These are phyloP conservation scores for Chondrostereum purpureum DNA, from an alignment of 1,284 basidiomycete genomes.

Conservation along the genomic window DNA sequence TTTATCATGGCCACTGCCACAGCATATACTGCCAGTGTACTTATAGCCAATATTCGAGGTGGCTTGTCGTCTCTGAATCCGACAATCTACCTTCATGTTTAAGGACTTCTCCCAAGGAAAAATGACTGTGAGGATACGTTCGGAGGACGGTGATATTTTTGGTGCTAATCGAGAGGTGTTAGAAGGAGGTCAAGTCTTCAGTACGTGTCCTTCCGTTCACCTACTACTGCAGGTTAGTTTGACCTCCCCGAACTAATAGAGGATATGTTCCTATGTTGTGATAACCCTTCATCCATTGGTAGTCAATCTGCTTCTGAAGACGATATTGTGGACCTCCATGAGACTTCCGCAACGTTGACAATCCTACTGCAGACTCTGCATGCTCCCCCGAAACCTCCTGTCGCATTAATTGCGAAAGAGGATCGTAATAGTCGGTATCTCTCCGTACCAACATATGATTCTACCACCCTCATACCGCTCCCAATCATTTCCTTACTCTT, in stretches of 20 bases:
- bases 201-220: slow-evolving; percentile 33
- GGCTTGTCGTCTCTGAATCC: too few species aligned
- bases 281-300: slow-evolving; percentile 21
- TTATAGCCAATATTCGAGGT: too few species aligned
- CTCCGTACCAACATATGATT: slow-evolving; percentile 24
- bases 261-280: slow-evolving; percentile 58
- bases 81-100: too few species aligned
- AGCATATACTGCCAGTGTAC: slow-evolving; percentile 14
- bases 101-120: too few species aligned
- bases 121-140: slow-evolving; percentile 28
- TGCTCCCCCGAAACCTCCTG: slow-evolving; percentile 36
- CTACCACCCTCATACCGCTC: slow-evolving; percentile 46
- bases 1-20: too few species aligned
- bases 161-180: slow-evolving; percentile 40
- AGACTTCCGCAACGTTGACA: slow-evolving; percentile 37
- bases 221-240: too few species aligned
- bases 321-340: slow-evolving; percentile 42
- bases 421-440: slow-evolving; percentile 16
- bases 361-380: slow-evolving; percentile 49
- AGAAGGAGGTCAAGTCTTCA: slow-evolving; percentile 48
- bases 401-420: slow-evolving; percentile 16
- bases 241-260: too few species aligned
- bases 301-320: slow-evolving; percentile 18
- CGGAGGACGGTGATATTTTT: slow-evolving; percentile 39
- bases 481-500: slow-evolving; percentile 51